Evolutionary conservation across 2,329 filamentous ascomycete genomes (phyloP).

Genomic region (Eurotiales sp.): DNA sequence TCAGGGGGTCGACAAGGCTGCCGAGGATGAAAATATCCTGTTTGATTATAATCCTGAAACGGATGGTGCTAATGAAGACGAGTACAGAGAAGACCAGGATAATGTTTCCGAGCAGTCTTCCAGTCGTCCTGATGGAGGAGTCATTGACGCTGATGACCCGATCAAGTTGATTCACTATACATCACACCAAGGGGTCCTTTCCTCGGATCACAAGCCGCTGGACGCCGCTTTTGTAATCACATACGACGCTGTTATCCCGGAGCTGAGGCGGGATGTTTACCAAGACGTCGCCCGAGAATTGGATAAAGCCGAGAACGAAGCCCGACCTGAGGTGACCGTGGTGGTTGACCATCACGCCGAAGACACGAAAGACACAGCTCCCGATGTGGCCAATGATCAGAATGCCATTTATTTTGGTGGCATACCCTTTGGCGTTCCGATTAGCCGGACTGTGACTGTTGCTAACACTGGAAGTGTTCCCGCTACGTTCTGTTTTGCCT

Average conservation of each 20-base stretch:
- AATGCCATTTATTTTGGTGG: slow-evolving; percentile 74
- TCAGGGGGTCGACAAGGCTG: slow-evolving; percentile 68
- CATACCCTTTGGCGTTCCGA: slow-evolving; percentile 64
- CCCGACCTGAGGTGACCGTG: slow-evolving; percentile 74
- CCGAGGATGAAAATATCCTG: slow-evolving; percentile 74
- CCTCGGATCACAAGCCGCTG: slow-evolving; percentile 93
- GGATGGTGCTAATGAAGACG: slow-evolving; percentile 64
- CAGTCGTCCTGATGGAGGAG: slow-evolving; percentile 39
- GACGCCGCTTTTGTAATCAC: slow-evolving; percentile 77
- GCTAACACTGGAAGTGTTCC: slow-evolving; percentile 86
- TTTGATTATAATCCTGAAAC: slow-evolving; percentile 87
- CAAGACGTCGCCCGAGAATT: slow-evolving; percentile 83
- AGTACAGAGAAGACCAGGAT: slow-evolving; percentile 58
- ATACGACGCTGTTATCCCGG: slow-evolving; percentile 81
- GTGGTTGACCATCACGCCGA: slow-evolving; percentile 63
- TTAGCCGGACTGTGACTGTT: slow-evolving; percentile 69
- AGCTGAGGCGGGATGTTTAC: slow-evolving; percentile 78
- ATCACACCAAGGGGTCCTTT: slow-evolving; percentile 83
- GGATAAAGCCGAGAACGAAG: slow-evolving; percentile 88
- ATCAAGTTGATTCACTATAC: slow-evolving; percentile 66
- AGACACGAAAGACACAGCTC: slow-evolving; percentile 33
- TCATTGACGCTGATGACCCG: slow-evolving; percentile 42
- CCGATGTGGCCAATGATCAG: slow-evolving; percentile 32
- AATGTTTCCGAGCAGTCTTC: slow-evolving; percentile 35
- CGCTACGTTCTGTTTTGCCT: slow-evolving; percentile 76